These are phyloP conservation scores for Carex scoparia DNA, from an alignment of 176 grass and related monocot species.

Conservation along the genomic window DNA sequence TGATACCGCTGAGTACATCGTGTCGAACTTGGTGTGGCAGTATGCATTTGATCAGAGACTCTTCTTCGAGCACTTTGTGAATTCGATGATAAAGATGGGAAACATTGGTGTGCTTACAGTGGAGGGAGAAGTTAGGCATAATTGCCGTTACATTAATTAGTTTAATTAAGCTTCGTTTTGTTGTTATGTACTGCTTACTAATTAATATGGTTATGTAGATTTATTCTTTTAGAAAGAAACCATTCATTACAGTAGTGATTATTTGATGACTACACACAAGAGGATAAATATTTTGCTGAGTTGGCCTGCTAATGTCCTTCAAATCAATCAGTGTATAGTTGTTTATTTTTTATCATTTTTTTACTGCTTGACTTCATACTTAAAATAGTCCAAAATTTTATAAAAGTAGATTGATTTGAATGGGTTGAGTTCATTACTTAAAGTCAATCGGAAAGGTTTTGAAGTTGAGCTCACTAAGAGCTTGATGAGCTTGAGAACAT, in stretches of 20 bases:
- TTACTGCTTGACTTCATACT: too few species aligned
- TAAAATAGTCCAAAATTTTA: too few species aligned
- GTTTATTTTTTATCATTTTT: too few species aligned
- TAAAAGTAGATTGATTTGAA: too few species aligned
- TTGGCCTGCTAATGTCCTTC: background rate
- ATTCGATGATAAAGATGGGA: slow-evolving; percentile 51
- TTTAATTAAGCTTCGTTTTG: background rate
- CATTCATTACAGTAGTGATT: background rate
- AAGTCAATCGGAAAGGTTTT: too few species aligned
- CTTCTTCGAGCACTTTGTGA: slow-evolving; percentile 33
- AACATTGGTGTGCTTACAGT: slow-evolving; percentile 43
- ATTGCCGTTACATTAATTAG: slow-evolving; percentile 39
- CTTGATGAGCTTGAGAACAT: too few species aligned
- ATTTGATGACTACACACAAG: background rate
- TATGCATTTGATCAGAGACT: slow-evolving; percentile 39
- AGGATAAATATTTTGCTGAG: background rate
- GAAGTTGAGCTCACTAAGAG: too few species aligned
- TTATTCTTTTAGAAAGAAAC: slow-evolving; percentile 17
- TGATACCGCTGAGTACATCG: slow-evolving; percentile 1
- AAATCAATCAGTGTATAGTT: background rate
- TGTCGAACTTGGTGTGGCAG: slow-evolving; percentile 27
- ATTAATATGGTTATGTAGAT: slow-evolving; percentile 16
- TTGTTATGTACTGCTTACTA: background rate
- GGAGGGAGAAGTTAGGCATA: slow-evolving; percentile 36
- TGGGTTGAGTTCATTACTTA: too few species aligned